A percentile compares a stretch with the other conserved stretches of the same genome.
phyloP scores from a whole-genome alignment of 306 rosid species.

The Cucurbita pepo region DNA sequence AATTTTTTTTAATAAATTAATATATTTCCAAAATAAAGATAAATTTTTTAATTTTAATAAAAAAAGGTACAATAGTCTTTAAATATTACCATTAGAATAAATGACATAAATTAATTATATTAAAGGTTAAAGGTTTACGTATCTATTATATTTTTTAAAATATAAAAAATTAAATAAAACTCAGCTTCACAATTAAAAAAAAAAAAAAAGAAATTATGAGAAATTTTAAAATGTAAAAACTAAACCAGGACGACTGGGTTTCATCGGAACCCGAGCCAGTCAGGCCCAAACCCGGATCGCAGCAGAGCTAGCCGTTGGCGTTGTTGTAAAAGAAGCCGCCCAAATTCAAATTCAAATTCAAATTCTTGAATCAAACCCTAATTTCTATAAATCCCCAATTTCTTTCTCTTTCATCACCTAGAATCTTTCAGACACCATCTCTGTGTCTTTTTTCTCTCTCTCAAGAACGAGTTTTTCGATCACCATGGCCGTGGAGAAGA shows the following conservation, averaged over 20 bases:
- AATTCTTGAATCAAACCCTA: neutral
- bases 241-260: neutral
- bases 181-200: too few species aligned
- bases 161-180: too few species aligned
- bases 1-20: too few species aligned
- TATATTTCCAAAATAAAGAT: too few species aligned
- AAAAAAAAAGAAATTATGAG: too few species aligned
- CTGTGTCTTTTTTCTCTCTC: slow-evolving; percentile 11
- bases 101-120: too few species aligned
- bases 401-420: neutral
- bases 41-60: too few species aligned
- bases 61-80: too few species aligned
- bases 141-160: too few species aligned
- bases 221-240: too few species aligned
- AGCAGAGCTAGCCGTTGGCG: neutral
- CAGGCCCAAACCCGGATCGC: neutral
- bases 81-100: too few species aligned
- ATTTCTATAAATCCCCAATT: neutral
- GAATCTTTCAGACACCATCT: slow-evolving; percentile 10
- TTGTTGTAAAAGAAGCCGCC: neutral
- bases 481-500: slow-evolving; percentile 42
- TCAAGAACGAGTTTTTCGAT: neutral
- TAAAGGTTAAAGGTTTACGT: too few species aligned
- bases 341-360: slow-evolving; percentile 9
- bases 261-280: neutral